Evolutionary conservation across 371 early-diverging fungal species (phyloP), one percentile per base, ranked within the genome.

Genomic region (Mortierella sp.): DNA sequence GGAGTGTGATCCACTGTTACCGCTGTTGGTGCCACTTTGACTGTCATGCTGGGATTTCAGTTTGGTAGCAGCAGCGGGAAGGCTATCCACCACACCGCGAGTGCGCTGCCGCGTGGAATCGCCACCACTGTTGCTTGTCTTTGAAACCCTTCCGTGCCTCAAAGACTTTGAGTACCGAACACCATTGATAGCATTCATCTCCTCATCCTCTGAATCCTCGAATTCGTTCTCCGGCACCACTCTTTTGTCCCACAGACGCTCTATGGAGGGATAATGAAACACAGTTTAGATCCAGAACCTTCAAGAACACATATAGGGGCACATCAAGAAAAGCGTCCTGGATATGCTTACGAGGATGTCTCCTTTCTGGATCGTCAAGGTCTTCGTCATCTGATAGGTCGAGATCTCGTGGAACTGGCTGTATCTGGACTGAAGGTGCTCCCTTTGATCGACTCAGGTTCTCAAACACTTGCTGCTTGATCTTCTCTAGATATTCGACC

Each of bases 341-440:
- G n/a, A n/a, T n/a, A n/a, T n/a, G n/a, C 81, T 69, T 78, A 87
- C 87, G 83, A 39, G 88, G 82, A 45, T 85, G 79, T 49, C 90
- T 66, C 54, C 79, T 73, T 37, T 89, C 87, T 17, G 81, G 78
- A 59, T 82, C 80, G 27, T 79, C 79, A 28, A 65, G 47, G n/a
- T 83, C 83, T 40, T 82, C 80, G 44, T 86, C 85, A 22, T 80
- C 76, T 4, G 78, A 69, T 16, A 77, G 73, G 67, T 80, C 82
- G 14, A 77, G 40, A 65, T 84, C 85, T 9, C 76, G 57, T 14
- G 90, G 90, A 9, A 89, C 88, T n/a, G 83, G 82, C 56, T 94
- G 94, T 84, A 96, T 91, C 79, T 97, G 98, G 31, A 97, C 99
- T 48, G 96, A 95, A 0, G 99, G 99, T 1, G 98, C 97, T 65